Conservation (phyloP, 192 early-diverging fungal species). For the Podila verticillata region DNA sequence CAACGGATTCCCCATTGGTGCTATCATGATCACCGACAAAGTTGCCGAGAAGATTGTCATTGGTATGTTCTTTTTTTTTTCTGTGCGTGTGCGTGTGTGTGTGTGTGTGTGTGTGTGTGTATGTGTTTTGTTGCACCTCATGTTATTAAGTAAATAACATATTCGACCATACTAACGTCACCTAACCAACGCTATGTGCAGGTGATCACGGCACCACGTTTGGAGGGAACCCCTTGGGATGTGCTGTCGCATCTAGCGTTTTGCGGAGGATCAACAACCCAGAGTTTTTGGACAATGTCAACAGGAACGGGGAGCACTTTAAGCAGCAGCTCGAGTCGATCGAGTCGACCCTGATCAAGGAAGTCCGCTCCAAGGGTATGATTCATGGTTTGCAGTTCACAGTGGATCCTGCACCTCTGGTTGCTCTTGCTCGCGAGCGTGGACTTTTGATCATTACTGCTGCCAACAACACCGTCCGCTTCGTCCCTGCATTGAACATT, state of each 20-base stretch:
- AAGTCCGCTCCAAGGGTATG: conserved; percentile 88
- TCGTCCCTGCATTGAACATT: conserved; percentile 91
- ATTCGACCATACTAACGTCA: too few relatives aligned
- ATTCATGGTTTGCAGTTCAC: conserved; percentile 88
- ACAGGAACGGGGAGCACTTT: conserved; percentile 71
- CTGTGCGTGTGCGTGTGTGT: background rate
- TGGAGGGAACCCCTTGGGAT: conserved; percentile 94
- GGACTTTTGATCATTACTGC: conserved; percentile 92
- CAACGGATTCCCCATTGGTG: conserved; percentile 96
- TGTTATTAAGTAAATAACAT: too few relatives aligned
- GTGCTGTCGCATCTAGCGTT: conserved; percentile 83
- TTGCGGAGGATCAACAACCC: conserved; percentile 73
- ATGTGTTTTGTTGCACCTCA: background rate
- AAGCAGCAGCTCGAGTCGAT: conserved; percentile 58
- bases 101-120: background rate
- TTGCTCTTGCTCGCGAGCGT: conserved; percentile 79
- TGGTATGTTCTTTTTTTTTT: conserved; percentile 45
- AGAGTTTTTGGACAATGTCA: conserved; percentile 79
- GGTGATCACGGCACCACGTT: conserved; percentile 99
- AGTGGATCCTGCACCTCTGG: conserved; percentile 70
- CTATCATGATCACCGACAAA: conserved; percentile 78
- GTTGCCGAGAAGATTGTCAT: conserved; percentile 86
- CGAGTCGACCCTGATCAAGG: conserved; percentile 67
- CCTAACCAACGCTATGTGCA: background rate
- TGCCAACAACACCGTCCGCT: conserved; percentile 87